Evolutionary conservation across 2,329 filamentous ascomycete genomes (phyloP), one percentile per base, ranked within the genome.

Genomic region (Cadophora sp.): DNA sequence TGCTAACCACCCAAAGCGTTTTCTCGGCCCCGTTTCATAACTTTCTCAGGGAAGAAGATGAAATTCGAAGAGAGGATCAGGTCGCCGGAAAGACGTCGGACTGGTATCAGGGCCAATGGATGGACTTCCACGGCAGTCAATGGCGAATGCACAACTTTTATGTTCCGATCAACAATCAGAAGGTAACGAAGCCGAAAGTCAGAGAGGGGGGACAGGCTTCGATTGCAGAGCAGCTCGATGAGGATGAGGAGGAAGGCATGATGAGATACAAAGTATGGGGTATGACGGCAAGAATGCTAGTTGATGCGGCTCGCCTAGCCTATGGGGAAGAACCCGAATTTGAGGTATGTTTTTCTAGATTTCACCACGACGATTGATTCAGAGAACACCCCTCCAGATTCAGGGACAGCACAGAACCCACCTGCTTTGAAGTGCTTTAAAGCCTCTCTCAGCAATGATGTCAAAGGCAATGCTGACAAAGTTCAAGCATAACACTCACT

Each of bases 101-200:
- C 72, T 98, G 94, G 94, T 97, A 98, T 81, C 85, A 90, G 66
- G 95, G 95, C 9, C 81, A 80, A 36, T 97, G 95, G 95, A 87
- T 89, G 62, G 83, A 88, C 70, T 97, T 90, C 89, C 89, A 96
- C 78, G 87, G 91, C 70, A 82, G 83, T 61, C 85, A 85, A n/a
- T 98, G 94, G 95, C 81, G 85, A 73, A 85, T 97, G 84, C 95
- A 97, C 80, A 94, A 95, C 80, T 98, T 97, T 80, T 91, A 92
- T 80, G 94, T 97, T 30, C 94, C 93, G 1, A 87, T 94, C 43
- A 86, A 85, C 62, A 87, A 90, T 74, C 89, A 92, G 80, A 85
- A 81, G 27, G 90, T 94, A 22, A 85, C 87, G 11, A 89, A 85
- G 78, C 89, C 91, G 0, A 75, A 72, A 36, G 62, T 74, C 1